Percentiles rank a stretch among this genome's conserved stretches.
phyloP scores from a whole-genome alignment of 2,329 filamentous ascomycete species.

The Colletotrichum coccodes region DNA sequence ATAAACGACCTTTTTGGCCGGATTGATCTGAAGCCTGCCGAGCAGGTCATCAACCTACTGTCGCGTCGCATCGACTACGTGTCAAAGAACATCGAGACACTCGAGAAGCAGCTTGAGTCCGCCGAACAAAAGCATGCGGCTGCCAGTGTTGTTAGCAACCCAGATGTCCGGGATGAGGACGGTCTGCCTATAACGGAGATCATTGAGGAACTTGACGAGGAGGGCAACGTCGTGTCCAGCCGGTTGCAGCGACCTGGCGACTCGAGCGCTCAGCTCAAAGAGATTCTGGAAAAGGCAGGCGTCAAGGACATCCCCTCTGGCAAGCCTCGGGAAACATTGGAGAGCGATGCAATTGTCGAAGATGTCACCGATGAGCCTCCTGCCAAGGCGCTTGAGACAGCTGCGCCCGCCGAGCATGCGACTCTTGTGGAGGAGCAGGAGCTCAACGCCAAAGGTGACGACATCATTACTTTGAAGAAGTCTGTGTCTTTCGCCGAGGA shows the following conservation, averaged over 20 bases:
- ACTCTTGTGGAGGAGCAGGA: background rate
- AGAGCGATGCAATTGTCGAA: conserved; percentile 24
- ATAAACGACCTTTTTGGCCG: conserved; percentile 60
- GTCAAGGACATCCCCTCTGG: conserved; percentile 58
- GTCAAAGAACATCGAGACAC: conserved; percentile 78
- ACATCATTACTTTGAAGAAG: conserved; percentile 54
- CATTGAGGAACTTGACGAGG: conserved; percentile 89
- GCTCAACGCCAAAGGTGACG: conserved; percentile 1
- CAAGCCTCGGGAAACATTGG: conserved; percentile 17
- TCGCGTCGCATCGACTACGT: conserved; percentile 89
- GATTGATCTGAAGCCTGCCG: conserved; percentile 58
- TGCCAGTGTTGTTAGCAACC: conserved; percentile 67
- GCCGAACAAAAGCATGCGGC: conserved; percentile 77
- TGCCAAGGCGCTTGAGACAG: background rate
- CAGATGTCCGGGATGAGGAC: conserved; percentile 72
- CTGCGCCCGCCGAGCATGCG: background rate
- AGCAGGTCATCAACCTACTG: conserved; percentile 75
- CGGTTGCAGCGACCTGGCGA: conserved; percentile 75
- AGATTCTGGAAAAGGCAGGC: conserved; percentile 82
- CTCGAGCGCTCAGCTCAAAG: conserved; percentile 72
- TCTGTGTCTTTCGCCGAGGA: conserved; percentile 72
- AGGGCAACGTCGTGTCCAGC: conserved; percentile 83
- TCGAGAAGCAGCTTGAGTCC: conserved; percentile 77
- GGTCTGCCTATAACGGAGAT: conserved; percentile 89
- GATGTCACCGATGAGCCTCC: conserved; percentile 26